A percentile compares a stretch with the other conserved stretches of the same genome.
These are phyloP conservation scores for Nepenthes mirabilis DNA, from an alignment of 148 eudicot species.

Conservation along the genomic window DNA sequence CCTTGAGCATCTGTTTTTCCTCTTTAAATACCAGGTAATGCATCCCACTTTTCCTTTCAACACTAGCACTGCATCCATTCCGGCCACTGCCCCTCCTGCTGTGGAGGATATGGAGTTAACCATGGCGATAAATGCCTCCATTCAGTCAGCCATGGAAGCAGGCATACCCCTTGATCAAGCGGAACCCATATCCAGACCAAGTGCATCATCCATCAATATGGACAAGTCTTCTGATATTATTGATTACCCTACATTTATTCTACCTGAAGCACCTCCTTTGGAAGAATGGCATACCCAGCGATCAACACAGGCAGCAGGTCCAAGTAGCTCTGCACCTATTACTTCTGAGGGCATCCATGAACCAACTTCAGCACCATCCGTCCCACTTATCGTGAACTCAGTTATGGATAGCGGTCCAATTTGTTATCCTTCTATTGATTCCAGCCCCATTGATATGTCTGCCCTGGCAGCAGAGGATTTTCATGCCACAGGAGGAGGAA, in stretches of 20 bases:
- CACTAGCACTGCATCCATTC: conserved; percentile 20
- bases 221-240: not conserved
- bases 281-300: conserved; percentile 22
- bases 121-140: conserved; percentile 68
- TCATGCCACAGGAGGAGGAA: conserved; percentile 16
- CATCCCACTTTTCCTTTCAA: conserved; percentile 65
- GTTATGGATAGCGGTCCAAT: conserved; percentile 37
- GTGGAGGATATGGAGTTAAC: conserved; percentile 51
- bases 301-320: conserved; percentile 20
- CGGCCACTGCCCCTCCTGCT: conserved; percentile 19
- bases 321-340: conserved; percentile 20
- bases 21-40: conserved; percentile 31
- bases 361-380: conserved; percentile 42
- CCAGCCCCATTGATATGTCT: conserved; percentile 14
- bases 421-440: conserved; percentile 62
- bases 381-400: conserved; percentile 35
- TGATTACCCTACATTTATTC: not conserved
- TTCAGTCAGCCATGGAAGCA: conserved; percentile 42
- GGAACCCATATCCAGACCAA: conserved; percentile 11
- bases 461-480: conserved; percentile 7
- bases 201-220: not conserved
- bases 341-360: conserved; percentile 12
- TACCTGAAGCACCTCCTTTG: conserved; percentile 10
- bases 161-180: conserved; percentile 23
- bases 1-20: not conserved